A percentile compares a stretch with the other conserved stretches of the same genome.
Evolutionary conservation across 192 early-diverging fungal genomes (phyloP).

Genomic region (Umbelopsis isabellina): DNA sequence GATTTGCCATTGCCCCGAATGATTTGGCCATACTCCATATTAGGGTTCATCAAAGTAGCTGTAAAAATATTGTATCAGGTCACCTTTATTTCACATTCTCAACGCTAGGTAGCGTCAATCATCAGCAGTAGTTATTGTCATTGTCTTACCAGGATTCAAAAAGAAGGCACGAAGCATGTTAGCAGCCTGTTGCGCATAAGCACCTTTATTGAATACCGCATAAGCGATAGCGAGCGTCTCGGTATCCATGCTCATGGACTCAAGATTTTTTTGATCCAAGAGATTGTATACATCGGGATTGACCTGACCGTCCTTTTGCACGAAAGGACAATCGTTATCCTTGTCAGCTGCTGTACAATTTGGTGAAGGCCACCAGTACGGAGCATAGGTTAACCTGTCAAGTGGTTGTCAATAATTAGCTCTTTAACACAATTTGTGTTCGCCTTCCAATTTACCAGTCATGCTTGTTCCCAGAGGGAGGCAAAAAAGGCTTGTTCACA

Average conservation of each 20-base stretch:
- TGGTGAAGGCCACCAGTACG: conserved; percentile 3
- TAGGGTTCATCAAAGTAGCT: conserved; percentile 11
- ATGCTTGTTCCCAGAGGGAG: background rate
- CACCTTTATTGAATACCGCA: background rate
- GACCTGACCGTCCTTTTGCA: background rate
- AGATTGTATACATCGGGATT: conserved; percentile 7
- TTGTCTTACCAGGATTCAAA: conserved; percentile 3
- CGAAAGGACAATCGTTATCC: background rate
- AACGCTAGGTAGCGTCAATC: background rate
- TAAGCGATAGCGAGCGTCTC: background rate
- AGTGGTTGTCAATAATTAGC: too few relatives aligned
- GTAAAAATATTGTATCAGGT: background rate
- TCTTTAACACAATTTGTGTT: too few relatives aligned
- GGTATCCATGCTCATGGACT: background rate
- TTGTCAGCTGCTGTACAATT: background rate
- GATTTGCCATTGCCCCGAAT: conserved; percentile 18
- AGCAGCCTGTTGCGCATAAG: background rate
- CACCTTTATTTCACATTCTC: too few relatives aligned
- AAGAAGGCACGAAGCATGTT: background rate
- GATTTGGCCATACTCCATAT: conserved; percentile 12
- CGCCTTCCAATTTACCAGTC: background rate
- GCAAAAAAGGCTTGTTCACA: background rate
- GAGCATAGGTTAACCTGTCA: background rate
- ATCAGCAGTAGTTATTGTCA: too few relatives aligned
- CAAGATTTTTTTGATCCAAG: background rate